phyloP scores from a whole-genome alignment of 768 basidiomycete genomes.

The Leucocoprinus sp. region DNA sequence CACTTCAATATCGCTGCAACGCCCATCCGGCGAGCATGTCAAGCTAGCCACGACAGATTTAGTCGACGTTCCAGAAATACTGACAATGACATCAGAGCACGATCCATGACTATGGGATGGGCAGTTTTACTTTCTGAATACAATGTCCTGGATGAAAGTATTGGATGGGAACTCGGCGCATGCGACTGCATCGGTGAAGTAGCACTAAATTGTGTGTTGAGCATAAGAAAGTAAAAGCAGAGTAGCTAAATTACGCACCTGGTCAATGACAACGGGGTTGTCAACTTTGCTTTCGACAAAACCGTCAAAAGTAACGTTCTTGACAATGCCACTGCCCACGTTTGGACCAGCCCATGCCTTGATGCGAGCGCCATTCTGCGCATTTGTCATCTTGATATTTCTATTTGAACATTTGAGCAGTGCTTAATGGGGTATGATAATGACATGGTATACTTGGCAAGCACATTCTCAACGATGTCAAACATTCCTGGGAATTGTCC shows the following conservation, averaged over 20 bases:
- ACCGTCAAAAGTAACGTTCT: slow-evolving; percentile 46
- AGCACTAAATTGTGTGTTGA: slow-evolving; percentile 28
- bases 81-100: slow-evolving; percentile 14
- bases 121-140: slow-evolving; percentile 43
- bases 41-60: slow-evolving; percentile 45
- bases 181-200: slow-evolving; percentile 34
- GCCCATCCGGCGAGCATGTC: slow-evolving; percentile 46
- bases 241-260: slow-evolving; percentile 23
- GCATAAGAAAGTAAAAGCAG: neutral
- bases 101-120: neutral
- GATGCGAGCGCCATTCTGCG: slow-evolving; percentile 60
- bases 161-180: slow-evolving; percentile 51
- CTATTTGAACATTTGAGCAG: slow-evolving; percentile 17
- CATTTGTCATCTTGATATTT: slow-evolving; percentile 52
- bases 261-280: slow-evolving; percentile 51
- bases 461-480: slow-evolving; percentile 57
- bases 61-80: slow-evolving; percentile 51
- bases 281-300: slow-evolving; percentile 48
- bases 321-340: slow-evolving; percentile 50
- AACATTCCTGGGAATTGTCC: slow-evolving; percentile 45
- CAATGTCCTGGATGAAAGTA: slow-evolving; percentile 47
- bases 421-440: neutral
- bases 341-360: slow-evolving; percentile 58
- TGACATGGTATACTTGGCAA: slow-evolving; percentile 30
- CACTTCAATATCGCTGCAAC: slow-evolving; percentile 42